Conservation (phyloP, 805 yeast genomes). For the Priceomyces haplophilus region DNA sequence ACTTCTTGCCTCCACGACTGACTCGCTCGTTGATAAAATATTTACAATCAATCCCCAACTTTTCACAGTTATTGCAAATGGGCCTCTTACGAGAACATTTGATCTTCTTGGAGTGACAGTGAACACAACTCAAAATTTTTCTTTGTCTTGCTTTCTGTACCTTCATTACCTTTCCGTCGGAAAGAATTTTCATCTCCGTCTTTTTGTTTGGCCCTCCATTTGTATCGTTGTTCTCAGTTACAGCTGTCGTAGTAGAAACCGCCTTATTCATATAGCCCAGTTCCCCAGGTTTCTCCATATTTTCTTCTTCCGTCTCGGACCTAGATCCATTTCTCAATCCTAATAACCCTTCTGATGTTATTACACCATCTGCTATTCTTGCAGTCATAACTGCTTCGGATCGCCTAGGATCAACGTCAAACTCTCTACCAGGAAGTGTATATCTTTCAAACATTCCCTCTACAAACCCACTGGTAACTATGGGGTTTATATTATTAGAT, state of each 20-base stretch:
- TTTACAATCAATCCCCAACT: constrained; percentile 46
- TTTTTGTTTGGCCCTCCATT: background rate
- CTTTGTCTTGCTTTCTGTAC: constrained; percentile 61
- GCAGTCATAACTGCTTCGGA: no score
- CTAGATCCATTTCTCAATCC: no score
- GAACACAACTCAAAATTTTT: constrained; percentile 52
- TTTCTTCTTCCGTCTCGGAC: no score
- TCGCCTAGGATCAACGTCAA: no score
- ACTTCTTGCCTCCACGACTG: constrained; percentile 40
- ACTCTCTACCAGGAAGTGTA: no score
- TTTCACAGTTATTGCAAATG: constrained; percentile 52
- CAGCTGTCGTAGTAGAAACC: background rate
- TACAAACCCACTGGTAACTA: no score
- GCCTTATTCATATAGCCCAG: no score
- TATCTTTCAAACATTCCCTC: no score
- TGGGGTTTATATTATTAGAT: no score
- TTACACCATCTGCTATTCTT: no score
- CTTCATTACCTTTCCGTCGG: constrained; percentile 55
- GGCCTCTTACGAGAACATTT: constrained; percentile 62
- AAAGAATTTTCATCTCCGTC: constrained; percentile 25
- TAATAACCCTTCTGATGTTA: no score
- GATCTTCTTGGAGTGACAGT: constrained; percentile 61
- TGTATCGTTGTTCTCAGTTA: background rate
- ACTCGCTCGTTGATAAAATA: constrained; percentile 59
- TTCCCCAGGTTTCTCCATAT: no score